Conservation (phyloP, 306 rosid genomes). For the Sphenostylis stenocarpa region DNA sequence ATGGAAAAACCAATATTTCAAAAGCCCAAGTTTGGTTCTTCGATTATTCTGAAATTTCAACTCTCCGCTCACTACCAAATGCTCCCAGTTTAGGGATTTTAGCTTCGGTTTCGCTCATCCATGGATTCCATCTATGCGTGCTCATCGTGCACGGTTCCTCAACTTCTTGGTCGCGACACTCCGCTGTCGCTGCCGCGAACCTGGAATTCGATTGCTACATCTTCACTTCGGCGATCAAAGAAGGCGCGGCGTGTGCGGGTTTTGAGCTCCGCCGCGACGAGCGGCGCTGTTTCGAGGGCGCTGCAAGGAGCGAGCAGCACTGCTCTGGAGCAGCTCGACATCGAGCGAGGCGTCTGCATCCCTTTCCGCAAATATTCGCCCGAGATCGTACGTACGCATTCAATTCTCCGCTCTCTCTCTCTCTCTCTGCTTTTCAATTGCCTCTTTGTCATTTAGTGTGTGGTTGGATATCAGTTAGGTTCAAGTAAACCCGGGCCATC, state of each 20-base stretch:
- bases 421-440: slow-evolving; percentile 2
- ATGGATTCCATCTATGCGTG: slow-evolving; percentile 55
- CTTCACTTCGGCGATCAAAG: not conserved
- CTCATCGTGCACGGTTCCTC: slow-evolving; percentile 34
- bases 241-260: slow-evolving; percentile 17
- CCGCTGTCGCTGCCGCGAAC: not conserved
- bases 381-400: slow-evolving; percentile 61
- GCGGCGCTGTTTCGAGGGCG: slow-evolving; percentile 35
- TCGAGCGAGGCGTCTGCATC: slow-evolving; percentile 96
- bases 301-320: slow-evolving; percentile 30
- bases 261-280: slow-evolving; percentile 46
- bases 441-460: not conserved
- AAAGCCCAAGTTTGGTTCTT: not conserved
- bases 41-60: slow-evolving; percentile 19
- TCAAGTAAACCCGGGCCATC: not conserved
- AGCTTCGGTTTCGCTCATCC: slow-evolving; percentile 3
- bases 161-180: not conserved
- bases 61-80: not conserved
- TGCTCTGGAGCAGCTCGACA: slow-evolving; percentile 92
- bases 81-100: not conserved
- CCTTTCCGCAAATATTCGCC: slow-evolving; percentile 99
- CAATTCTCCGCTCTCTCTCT: not conserved
- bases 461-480: not conserved
- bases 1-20: not conserved
- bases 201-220: not conserved